Conservation (phyloP, 345 rosid genomes). For the Orychophragmus violaceus region DNA sequence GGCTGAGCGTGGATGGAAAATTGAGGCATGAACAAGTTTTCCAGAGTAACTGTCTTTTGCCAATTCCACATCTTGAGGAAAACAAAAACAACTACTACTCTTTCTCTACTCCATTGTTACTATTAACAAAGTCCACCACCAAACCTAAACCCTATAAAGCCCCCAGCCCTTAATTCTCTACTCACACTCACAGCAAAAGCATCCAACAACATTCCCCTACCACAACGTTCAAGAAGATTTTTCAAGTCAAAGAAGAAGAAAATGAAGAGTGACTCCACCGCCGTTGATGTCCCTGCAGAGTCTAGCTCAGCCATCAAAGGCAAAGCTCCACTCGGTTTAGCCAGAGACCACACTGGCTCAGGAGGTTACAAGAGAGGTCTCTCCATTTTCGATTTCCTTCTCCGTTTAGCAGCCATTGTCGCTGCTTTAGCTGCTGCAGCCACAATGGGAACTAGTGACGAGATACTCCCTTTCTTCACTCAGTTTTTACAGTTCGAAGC, state of each 20-base stretch:
- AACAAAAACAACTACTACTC: slow-evolving; percentile 19
- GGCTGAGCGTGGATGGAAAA: slow-evolving; percentile 59
- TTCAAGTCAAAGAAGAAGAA: background rate
- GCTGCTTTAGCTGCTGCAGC: slow-evolving; percentile 47
- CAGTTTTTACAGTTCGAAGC: slow-evolving; percentile 76
- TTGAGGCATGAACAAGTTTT: slow-evolving; percentile 26
- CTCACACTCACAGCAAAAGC: slow-evolving; percentile 1
- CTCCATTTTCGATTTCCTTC: slow-evolving; percentile 51
- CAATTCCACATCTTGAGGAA: slow-evolving; percentile 22
- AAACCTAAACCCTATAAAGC: slow-evolving; percentile 3
- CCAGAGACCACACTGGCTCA: slow-evolving; percentile 6
- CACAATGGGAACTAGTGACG: slow-evolving; percentile 51
- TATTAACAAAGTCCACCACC: slow-evolving; percentile 20
- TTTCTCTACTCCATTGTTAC: slow-evolving; percentile 26
- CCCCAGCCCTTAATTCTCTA: background rate
- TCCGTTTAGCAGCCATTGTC: slow-evolving; percentile 47
- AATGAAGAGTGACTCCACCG: slow-evolving; percentile 23
- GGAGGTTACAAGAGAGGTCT: slow-evolving; percentile 46
- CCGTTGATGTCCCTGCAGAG: slow-evolving; percentile 25
- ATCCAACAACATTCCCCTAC: background rate
- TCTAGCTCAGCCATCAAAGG: slow-evolving; percentile 30
- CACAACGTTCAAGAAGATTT: background rate
- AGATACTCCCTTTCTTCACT: slow-evolving; percentile 73
- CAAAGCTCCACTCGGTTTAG: slow-evolving; percentile 28
- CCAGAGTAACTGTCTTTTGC: slow-evolving; percentile 15